Conservation (phyloP, 306 rosid genomes). For the Astragalus glycyphyllos region DNA sequence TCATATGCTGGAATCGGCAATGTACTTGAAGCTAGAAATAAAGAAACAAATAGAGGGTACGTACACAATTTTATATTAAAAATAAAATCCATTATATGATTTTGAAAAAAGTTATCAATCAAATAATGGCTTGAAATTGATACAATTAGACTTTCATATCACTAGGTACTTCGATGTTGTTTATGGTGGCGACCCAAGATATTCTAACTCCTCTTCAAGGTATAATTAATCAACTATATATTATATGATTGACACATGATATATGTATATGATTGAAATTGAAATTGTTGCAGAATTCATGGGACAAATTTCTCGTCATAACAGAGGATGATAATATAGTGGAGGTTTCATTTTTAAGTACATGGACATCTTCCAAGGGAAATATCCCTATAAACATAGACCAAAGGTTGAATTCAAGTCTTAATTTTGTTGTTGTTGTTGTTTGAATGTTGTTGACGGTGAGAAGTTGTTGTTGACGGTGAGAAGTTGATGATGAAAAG, state of each 20-base stretch:
- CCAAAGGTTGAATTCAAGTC: constrained; percentile 56
- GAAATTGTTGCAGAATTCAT: constrained; percentile 46
- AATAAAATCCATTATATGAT: background rate
- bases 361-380: constrained; percentile 50
- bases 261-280: too few species aligned
- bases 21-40: constrained; percentile 48
- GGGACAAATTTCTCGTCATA: constrained; percentile 52
- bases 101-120: background rate
- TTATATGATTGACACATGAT: too few species aligned
- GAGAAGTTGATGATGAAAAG: too few species aligned
- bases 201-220: too few species aligned
- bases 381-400: constrained; percentile 65
- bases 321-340: constrained; percentile 42
- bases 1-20: constrained; percentile 54
- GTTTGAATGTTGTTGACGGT: too few species aligned
- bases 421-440: too few species aligned
- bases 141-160: background rate
- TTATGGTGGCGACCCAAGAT: background rate
- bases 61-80: background rate
- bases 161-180: constrained; percentile 72
- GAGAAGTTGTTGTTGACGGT: too few species aligned
- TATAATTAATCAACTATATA: too few species aligned
- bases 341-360: constrained; percentile 70
- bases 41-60: constrained; percentile 68
- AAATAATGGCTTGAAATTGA: background rate